Evolutionary conservation across 768 basidiomycete species (phyloP), one percentile per base, ranked within the genome.

Genomic region (Auricularia sp.): DNA sequence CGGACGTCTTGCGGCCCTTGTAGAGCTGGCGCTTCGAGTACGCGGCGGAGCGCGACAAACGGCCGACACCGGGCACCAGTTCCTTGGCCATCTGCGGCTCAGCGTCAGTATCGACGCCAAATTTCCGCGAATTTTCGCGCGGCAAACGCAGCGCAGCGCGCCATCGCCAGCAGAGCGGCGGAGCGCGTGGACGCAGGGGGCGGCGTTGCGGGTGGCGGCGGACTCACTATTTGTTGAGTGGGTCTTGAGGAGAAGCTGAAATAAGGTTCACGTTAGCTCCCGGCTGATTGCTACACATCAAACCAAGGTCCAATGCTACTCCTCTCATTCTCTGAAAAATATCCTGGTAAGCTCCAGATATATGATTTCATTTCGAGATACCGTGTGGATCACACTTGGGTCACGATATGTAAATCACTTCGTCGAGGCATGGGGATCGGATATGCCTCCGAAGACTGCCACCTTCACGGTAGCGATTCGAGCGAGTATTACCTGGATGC

Each of bases 1-100:
- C 82, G 36, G 87, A 79, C 75, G 90, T 93, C 86, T 90, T 90
- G 74, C 71, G 76, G 74, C 89, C 88, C 84, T 93, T 93, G 83
- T 81, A 88, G 72, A 93, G 85, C 71, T 87, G 85, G 74, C 93
- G 90, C 75, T 86, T 86, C 70, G 88, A 82, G 75, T 78, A 84
- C 71, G 91, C 87, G 75, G 87, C 86, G 63, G 91, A 91, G 72
- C 88, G 86, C 69, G 91, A 92, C 74, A 90, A 80, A 73, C 90
- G 84, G 71, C 90, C 90, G 75, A 94, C 79, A 74, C 88, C 83
- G 69, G 88, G 84, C 75, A 84, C 86, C 77, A 94, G 79, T 81
- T 90, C 86, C 80, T 90, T 88, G 77, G 88, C 89, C 90, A 92
- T 91, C 87, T 87, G 76, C 7, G 10, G 6, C 18, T 18, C 18